phyloP scores from a whole-genome alignment of 257 asterid species.

The Handroanthus guayacan region DNA sequence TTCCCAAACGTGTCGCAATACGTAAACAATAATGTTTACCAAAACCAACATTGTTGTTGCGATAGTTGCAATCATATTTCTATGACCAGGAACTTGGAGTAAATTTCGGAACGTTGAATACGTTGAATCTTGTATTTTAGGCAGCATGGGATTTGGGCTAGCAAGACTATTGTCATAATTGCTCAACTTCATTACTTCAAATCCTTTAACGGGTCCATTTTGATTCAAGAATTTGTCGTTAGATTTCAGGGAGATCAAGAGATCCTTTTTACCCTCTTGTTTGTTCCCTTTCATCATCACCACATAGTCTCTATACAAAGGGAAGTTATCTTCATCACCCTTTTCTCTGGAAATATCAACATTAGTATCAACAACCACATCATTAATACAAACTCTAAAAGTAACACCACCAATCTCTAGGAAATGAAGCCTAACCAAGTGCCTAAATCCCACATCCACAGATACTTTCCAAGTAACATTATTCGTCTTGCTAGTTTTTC shows the following conservation, averaged over 20 bases:
- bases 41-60: conserved; percentile 27
- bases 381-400: conserved; percentile 41
- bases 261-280: not conserved
- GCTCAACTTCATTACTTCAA: conserved; percentile 52
- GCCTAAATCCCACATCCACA: conserved; percentile 51
- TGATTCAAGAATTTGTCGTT: conserved; percentile 2
- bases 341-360: conserved; percentile 43
- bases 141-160: conserved; percentile 21
- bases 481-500: conserved; percentile 21
- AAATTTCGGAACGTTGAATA: not conserved
- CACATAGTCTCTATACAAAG: conserved; percentile 24
- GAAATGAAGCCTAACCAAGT: conserved; percentile 53
- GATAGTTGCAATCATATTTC: conserved; percentile 38
- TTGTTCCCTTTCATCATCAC: conserved; percentile 32
- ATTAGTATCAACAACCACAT: conserved; percentile 36
- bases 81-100: conserved; percentile 8
- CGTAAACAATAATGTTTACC: conserved; percentile 31
- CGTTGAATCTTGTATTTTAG: not conserved
- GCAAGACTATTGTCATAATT: conserved; percentile 30
- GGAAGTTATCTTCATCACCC: conserved; percentile 31
- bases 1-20: conserved; percentile 35
- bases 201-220: conserved; percentile 39
- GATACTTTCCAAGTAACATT: conserved; percentile 41
- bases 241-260: conserved; percentile 39
- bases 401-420: conserved; percentile 31